These are phyloP conservation scores for Macrotyloma uniflorum DNA, from an alignment of 306 rosid genomes.

Conservation along the genomic window DNA sequence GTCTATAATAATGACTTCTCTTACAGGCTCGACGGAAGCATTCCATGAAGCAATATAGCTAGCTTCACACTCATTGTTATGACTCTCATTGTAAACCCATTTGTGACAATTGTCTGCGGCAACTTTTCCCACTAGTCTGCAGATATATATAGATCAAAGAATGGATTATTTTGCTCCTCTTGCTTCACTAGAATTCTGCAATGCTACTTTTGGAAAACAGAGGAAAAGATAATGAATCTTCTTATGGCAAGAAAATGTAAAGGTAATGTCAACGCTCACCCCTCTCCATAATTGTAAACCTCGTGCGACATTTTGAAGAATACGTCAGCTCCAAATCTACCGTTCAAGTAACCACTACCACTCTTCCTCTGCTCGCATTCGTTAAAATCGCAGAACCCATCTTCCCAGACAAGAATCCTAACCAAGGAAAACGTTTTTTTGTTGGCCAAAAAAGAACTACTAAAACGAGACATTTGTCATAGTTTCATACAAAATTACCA, in stretches of 20 bases:
- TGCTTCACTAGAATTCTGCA: not conserved
- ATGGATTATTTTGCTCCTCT: constrained; percentile 4
- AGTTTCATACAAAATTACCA: constrained; percentile 54
- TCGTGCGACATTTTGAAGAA: constrained; percentile 99
- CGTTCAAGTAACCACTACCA: constrained; percentile 48
- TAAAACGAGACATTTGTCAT: constrained; percentile 15
- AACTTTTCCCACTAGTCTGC: constrained; percentile 80
- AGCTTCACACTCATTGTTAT: constrained; percentile 60
- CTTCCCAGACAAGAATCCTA: constrained; percentile 99
- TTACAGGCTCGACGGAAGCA: constrained; percentile 71
- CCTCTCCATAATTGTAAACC: constrained; percentile 92
- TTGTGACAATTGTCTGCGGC: constrained; percentile 85
- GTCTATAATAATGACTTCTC: not conserved
- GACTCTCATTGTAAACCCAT: constrained; percentile 75
- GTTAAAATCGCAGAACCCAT: constrained; percentile 84
- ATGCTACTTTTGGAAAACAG: not conserved
- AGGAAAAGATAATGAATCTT: not conserved
- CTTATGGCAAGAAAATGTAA: constrained; percentile 11
- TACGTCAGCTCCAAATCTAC: constrained; percentile 76
- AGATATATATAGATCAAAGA: constrained; percentile 22
- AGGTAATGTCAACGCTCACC: constrained; percentile 54
- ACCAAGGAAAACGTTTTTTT: constrained; percentile 1
- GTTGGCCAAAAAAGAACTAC: not conserved
- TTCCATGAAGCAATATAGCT: constrained; percentile 75
- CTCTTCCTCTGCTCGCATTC: constrained; percentile 69